Base-by-base conservation (phyloP, 331 rosid species). In the Arachis monticola region DNA sequence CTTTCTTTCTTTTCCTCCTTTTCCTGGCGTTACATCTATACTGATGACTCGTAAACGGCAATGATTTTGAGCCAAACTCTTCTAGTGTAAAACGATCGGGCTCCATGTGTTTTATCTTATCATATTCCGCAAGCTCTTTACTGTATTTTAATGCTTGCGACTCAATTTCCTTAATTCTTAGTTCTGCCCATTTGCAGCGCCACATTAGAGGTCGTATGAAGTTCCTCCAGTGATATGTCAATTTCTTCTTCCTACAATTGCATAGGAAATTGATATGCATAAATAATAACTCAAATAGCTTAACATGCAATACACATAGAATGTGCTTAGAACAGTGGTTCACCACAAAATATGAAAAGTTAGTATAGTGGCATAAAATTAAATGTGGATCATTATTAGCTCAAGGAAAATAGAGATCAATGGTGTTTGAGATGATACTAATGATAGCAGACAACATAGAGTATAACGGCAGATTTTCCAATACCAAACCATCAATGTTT, bases 111-210 rank as follows among this genome's bases (percentile, higher is more conserved):
- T 88, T 83, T 70, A 72, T 79, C 72, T 80, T 82, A 44, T 90
- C 88, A 71, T 69, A 80, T 31, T 80, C 89, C 73, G 78, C 91
- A 66, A 92, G 89, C 61, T 83, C 84, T 75, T 83, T 85, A 32
- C 80, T 81, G 73, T 92, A 92, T 69, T 86, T 92, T 42, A 62
- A 59, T 38, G 82, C 80, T 70, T 83, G 97, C 30, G 89, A 86
- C 48, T 87, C 86, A 71, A 94, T 62, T 83, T 90, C 88, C 80
- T 81, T 92, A 45, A 94, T 84, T 85, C 83, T 88, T 67, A 94
- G 72, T 80, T 94, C 97, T 46, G 90, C 78, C 99, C 99, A 94
- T 81, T 86, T 90, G 83, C 92, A 92, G 47, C 93, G 90, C 99
- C 99, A 92, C 88, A 85, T 88, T 67, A 92, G 73, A 68, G 97